These are phyloP conservation scores for Mortierella sp. DNA, from an alignment of 371 early-diverging fungal genomes.

Conservation along the genomic window DNA sequence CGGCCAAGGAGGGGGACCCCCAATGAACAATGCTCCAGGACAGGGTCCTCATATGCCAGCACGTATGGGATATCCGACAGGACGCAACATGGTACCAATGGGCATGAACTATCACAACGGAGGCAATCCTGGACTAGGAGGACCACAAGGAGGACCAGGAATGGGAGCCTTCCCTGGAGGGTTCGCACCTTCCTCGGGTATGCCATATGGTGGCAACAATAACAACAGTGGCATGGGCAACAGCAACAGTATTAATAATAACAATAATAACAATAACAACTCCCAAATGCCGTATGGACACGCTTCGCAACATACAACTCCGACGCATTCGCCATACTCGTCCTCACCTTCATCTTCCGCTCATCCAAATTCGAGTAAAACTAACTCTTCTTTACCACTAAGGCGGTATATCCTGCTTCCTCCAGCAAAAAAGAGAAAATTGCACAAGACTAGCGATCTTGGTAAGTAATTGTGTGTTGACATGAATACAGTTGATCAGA, in stretches of 20 bases:
- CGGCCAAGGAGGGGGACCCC: conserved; percentile 17
- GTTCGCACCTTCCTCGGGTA: conserved; percentile 19
- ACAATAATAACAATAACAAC: conserved; percentile 9
- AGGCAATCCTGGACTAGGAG: conserved; percentile 23
- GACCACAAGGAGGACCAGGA: conserved; percentile 9
- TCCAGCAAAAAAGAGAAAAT: conserved; percentile 58
- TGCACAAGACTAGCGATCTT: conserved; percentile 64
- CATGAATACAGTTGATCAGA: not conserved
- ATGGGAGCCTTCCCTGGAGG: conserved; percentile 12
- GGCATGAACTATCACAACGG: conserved; percentile 21
- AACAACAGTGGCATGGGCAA: conserved; percentile 17
- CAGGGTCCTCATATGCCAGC: conserved; percentile 11
- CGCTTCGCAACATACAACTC: conserved; percentile 46
- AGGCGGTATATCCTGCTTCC: conserved; percentile 68
- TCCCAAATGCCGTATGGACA: conserved; percentile 36
- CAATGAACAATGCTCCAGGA: conserved; percentile 19
- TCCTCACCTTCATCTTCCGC: conserved; percentile 46
- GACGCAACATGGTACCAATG: conserved; percentile 21
- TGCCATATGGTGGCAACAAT: conserved; percentile 24
- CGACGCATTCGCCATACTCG: conserved; percentile 41
- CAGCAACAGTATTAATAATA: conserved; percentile 13
- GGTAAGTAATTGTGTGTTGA: conserved; percentile 18
- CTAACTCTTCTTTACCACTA: conserved; percentile 24
- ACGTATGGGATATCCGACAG: conserved; percentile 26
- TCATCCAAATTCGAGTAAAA: conserved; percentile 26